Evolutionary conservation across 2,329 filamentous ascomycete species (phyloP).

Genomic region (Colletotrichum camelliae): DNA sequence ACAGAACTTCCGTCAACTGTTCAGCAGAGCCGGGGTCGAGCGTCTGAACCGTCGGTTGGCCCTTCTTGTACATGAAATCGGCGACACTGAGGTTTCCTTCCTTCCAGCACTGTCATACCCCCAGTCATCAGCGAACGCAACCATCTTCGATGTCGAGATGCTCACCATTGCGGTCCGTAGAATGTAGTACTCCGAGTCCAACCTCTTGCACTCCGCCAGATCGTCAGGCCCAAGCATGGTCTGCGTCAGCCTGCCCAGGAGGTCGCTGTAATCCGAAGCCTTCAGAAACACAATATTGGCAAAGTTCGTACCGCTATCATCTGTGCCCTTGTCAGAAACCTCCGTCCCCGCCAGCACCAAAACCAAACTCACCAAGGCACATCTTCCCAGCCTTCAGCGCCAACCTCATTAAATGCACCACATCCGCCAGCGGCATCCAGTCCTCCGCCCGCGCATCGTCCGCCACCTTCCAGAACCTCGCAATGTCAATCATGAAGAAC

Average conservation of each 20-base stretch:
- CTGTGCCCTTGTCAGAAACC: conserved; percentile 32
- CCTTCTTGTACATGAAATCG: conserved; percentile 76
- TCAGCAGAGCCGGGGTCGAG: conserved; percentile 61
- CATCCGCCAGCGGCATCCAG: conserved; percentile 32
- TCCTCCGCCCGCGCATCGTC: not conserved
- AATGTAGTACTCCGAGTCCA: conserved; percentile 68
- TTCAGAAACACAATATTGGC: conserved; percentile 67
- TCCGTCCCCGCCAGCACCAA: rapidly evolving
- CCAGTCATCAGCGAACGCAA: not conserved
- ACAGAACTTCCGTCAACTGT: conserved; percentile 69
- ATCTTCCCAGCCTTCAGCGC: conserved; percentile 69
- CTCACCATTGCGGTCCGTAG: conserved; percentile 71
- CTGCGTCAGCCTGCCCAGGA: conserved; percentile 35
- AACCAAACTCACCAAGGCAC: conserved; percentile 60
- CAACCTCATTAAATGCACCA: conserved; percentile 67
- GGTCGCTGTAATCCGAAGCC: conserved; percentile 61
- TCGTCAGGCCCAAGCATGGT: conserved; percentile 33
- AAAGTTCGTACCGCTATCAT: conserved; percentile 60
- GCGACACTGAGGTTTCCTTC: conserved; percentile 76
- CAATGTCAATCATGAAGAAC: conserved; percentile 70
- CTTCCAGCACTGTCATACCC: conserved; percentile 68
- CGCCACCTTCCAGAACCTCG: conserved; percentile 38
- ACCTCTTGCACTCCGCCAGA: conserved; percentile 31
- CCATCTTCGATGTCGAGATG: not conserved
- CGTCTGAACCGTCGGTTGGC: conserved; percentile 41